These are phyloP conservation scores for Cladorrhinum samala DNA, from an alignment of 495 filamentous ascomycete species.

Conservation along the genomic window DNA sequence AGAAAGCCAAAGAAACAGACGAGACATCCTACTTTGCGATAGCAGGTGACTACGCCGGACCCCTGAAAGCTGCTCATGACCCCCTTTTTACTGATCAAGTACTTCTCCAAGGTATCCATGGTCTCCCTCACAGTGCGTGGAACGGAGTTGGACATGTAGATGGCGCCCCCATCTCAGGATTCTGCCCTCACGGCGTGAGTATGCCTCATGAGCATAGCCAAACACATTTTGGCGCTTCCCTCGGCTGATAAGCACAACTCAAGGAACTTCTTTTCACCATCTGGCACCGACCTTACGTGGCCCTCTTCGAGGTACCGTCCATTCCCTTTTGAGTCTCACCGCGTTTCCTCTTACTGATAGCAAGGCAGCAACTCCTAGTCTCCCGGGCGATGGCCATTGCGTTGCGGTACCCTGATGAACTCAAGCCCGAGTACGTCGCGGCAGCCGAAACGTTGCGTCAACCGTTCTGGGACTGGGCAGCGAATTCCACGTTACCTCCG, in stretches of 20 bases:
- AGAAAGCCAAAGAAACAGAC: slow-evolving; percentile 34
- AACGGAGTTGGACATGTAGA: slow-evolving; percentile 37
- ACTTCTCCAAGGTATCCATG: slow-evolving; percentile 43
- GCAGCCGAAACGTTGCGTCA: slow-evolving; percentile 32
- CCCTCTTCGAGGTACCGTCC: slow-evolving; percentile 34
- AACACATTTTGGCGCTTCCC: background rate
- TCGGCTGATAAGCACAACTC: background rate
- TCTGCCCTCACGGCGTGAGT: slow-evolving; percentile 44
- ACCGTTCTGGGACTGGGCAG: slow-evolving; percentile 42
- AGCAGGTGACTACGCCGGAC: slow-evolving; percentile 32
- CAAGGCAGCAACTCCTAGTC: slow-evolving; percentile 33
- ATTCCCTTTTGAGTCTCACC: too few relatives aligned
- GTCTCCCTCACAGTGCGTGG: slow-evolving; percentile 42
- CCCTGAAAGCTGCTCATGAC: too few relatives aligned
- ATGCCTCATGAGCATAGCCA: slow-evolving; percentile 21
- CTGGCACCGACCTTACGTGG: slow-evolving; percentile 39
- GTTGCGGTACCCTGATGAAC: slow-evolving; percentile 18
- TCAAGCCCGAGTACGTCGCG: slow-evolving; percentile 23
- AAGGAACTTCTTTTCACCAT: slow-evolving; percentile 35
- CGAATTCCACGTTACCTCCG: slow-evolving; percentile 23
- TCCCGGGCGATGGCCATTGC: slow-evolving; percentile 31
- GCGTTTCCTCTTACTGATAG: background rate
- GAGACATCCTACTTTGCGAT: slow-evolving; percentile 44
- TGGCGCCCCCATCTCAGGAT: slow-evolving; percentile 31
- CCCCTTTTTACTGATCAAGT: too few relatives aligned